These are phyloP conservation scores for Diaporthe vaccinii DNA, from an alignment of 2,329 filamentous ascomycete species.

Conservation along the genomic window DNA sequence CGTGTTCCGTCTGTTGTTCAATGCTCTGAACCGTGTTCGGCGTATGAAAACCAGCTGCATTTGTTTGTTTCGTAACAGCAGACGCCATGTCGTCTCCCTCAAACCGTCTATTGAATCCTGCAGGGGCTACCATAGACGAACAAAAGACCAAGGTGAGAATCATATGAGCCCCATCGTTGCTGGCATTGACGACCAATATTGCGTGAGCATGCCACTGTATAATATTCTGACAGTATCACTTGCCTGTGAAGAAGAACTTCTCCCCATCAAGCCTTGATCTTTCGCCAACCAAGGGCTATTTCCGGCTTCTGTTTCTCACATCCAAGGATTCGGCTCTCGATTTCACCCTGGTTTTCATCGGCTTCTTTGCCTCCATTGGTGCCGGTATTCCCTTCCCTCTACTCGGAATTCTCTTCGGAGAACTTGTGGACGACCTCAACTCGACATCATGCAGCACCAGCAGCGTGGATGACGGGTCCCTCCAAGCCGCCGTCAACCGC, in stretches of 20 bases:
- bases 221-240: not conserved
- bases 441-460: slow-evolving; percentile 4
- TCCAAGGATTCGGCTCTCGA: slow-evolving; percentile 2
- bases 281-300: slow-evolving; percentile 16
- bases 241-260: not conserved
- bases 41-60: not conserved
- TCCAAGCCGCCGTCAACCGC: slow-evolving; percentile 19
- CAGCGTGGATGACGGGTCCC: not conserved
- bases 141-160: slow-evolving; percentile 24
- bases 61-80: not conserved
- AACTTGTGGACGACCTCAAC: slow-evolving; percentile 31
- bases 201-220: not conserved
- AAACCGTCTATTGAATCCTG: not conserved
- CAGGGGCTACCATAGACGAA: not conserved
- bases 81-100: not conserved
- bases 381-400: slow-evolving; percentile 35
- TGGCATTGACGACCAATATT: not conserved
- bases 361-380: slow-evolving; percentile 14
- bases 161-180: not conserved
- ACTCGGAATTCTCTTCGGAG: slow-evolving; percentile 27
- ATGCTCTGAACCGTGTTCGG: not conserved
- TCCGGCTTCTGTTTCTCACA: slow-evolving; percentile 14
- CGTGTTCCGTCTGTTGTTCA: not conserved
- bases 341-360: not conserved
- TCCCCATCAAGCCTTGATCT: slow-evolving; percentile 1